These are phyloP conservation scores for Tuber brumale DNA, from an alignment of 495 filamentous ascomycete species.

Conservation along the genomic window DNA sequence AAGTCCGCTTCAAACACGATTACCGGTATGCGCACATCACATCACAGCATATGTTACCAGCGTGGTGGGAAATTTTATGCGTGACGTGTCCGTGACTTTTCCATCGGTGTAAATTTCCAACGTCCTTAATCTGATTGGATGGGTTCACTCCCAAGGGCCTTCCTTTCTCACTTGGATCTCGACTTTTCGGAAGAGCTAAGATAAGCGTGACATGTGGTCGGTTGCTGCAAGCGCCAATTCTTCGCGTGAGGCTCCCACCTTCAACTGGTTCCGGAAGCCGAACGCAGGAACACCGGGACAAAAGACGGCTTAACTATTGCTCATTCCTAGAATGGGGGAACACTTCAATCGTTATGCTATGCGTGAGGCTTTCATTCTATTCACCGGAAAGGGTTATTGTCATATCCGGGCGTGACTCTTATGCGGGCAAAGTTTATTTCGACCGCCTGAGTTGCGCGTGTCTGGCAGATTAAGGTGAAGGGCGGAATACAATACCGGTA, in stretches of 20 bases:
- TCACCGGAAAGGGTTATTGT: not conserved
- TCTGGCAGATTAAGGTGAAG: not conserved
- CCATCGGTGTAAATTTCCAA: not conserved
- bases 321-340: not conserved
- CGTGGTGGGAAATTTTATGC: not conserved
- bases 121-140: not conserved
- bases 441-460: not conserved
- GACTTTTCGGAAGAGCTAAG: not conserved
- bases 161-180: not conserved
- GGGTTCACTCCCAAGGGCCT: not conserved
- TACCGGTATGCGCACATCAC: no score
- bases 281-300: not conserved
- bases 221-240: not conserved
- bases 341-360: not conserved
- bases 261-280: not conserved
- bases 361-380: not conserved
- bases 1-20: not conserved
- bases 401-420: not conserved
- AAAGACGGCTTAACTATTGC: not conserved
- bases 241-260: not conserved
- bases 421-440: slow-evolving; percentile 1
- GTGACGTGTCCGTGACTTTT: not conserved
- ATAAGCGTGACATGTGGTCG: slow-evolving; percentile 5
- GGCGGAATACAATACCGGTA: not conserved
- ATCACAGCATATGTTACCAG: not conserved